phyloP scores from a whole-genome alignment of 2,329 filamentous ascomycete species.

The Ceratocystis destructans region DNA sequence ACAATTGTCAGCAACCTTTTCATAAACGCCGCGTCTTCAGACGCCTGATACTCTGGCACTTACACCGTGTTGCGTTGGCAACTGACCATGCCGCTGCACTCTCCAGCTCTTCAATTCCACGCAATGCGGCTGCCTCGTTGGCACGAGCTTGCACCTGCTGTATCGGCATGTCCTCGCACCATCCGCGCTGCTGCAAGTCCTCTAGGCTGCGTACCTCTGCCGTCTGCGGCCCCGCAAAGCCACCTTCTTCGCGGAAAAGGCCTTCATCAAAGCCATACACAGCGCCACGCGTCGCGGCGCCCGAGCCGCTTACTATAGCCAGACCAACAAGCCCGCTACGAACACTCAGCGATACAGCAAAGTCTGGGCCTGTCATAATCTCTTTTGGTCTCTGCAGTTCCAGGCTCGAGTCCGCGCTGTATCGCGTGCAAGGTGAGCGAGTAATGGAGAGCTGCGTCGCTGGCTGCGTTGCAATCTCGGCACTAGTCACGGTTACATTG shows the following conservation, averaged over 20 bases:
- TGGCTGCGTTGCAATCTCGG: background rate
- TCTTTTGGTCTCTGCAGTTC: background rate
- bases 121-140: background rate
- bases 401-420: background rate
- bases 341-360: background rate
- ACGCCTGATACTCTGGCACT: background rate
- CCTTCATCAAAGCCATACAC: constrained; percentile 3
- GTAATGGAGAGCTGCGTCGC: background rate
- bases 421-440: background rate
- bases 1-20: background rate
- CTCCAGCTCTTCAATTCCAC: constrained; percentile 5
- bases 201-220: background rate
- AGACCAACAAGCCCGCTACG: background rate
- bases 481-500: background rate
- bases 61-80: constrained; percentile 18
- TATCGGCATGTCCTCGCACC: background rate
- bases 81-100: constrained; percentile 17
- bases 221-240: constrained; percentile 4
- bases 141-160: background rate
- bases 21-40: background rate
- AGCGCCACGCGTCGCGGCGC: background rate
- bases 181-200: background rate
- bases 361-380: background rate
- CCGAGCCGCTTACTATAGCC: background rate
- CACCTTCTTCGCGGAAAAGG: background rate